These are phyloP conservation scores for Entoloma clypeatum DNA, from an alignment of 1,284 basidiomycete species.

Conservation along the genomic window DNA sequence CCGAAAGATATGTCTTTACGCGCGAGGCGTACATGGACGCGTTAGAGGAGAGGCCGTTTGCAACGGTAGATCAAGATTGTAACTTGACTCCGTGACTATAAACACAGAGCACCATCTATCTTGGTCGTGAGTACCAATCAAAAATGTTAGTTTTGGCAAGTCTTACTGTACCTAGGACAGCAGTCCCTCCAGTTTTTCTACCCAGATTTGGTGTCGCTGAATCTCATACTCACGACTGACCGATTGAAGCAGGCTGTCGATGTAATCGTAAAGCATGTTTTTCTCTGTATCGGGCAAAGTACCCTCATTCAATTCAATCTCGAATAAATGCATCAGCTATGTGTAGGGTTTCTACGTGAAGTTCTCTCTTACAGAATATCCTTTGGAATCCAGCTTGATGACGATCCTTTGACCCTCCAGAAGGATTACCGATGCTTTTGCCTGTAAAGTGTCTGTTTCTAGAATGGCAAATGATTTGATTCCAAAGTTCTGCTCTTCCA, in stretches of 20 bases:
- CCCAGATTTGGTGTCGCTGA: slow-evolving; percentile 43
- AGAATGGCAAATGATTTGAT: slow-evolving; percentile 44
- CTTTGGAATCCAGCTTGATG: slow-evolving; percentile 48
- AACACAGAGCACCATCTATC: too few relatives aligned
- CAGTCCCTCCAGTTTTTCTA: slow-evolving; percentile 46
- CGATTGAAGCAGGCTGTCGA: slow-evolving; percentile 53
- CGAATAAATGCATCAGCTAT: slow-evolving; percentile 9
- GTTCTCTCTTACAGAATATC: slow-evolving; percentile 44
- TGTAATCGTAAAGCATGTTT: slow-evolving; percentile 42
- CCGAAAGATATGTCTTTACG: slow-evolving; percentile 47
- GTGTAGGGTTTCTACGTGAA: slow-evolving; percentile 1
- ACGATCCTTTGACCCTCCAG: slow-evolving; percentile 49
- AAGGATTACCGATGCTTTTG: slow-evolving; percentile 49
- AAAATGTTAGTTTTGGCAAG: slow-evolving; percentile 22
- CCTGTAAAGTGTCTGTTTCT: slow-evolving; percentile 39
- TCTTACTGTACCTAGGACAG: slow-evolving; percentile 23
- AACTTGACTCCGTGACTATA: too few relatives aligned
- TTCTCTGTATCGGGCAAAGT: slow-evolving; percentile 13
- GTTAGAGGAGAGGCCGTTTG: slow-evolving; percentile 33
- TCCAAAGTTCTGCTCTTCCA: slow-evolving; percentile 59
- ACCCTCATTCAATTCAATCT: slow-evolving; percentile 23
- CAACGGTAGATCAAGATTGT: too few relatives aligned
- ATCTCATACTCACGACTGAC: slow-evolving; percentile 48
- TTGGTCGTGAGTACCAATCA: too few relatives aligned
- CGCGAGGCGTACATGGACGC: slow-evolving; percentile 51